Base-by-base conservation (phyloP, 1,284 basidiomycete genomes). In the Heterobasidion parviporum region DNA sequence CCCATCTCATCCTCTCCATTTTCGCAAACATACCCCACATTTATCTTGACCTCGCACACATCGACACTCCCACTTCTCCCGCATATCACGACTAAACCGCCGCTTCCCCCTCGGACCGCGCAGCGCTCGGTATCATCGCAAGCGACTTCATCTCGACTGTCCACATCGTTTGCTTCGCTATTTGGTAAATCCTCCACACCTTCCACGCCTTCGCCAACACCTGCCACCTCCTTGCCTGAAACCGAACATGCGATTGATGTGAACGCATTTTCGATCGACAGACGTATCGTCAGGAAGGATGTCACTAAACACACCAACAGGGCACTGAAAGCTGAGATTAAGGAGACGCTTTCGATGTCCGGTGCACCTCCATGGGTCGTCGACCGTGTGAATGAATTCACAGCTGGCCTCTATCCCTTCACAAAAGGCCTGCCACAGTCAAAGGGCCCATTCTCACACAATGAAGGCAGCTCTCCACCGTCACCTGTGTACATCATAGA, bases 51-150 rank as follows among this genome's bases (percentile, higher is more conserved):
- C 0, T 68, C 75, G 0, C 75, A 83, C 54, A 73, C 77, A 0
- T 62, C 80, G 0, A 70, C 75, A 0, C 76, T 94, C 0, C 82
- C 88, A 1, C 74, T 93, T 14, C 89, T 89, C 1, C 82, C 85
- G 0, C 79, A 81, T 16, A 70, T 74, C 2, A 66, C 73, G 47
- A 58, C 68, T 6, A 85, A 83, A 63, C 86, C 83, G 0, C 81
- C 83, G 0, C 76, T 87, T 2, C 86, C 85, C 8, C 83, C 85
- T 4, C 80, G 85, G 10, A 76, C 76, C 0, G 65, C 64, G 16
- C 61, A 65, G 9, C 69, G 65, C 52, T 53, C 63, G 20, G 33
- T 10, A 18, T 15, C 63, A 34, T 35, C 63, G 16, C 59, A 60
- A 14, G 36, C 57, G 4, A 52, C 57, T 20, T 57, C 59, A 32